A percentile compares a stretch with the other conserved stretches of the same genome.
phyloP scores from a whole-genome alignment of 257 asterid genomes.

The Euphrasia confusa region DNA sequence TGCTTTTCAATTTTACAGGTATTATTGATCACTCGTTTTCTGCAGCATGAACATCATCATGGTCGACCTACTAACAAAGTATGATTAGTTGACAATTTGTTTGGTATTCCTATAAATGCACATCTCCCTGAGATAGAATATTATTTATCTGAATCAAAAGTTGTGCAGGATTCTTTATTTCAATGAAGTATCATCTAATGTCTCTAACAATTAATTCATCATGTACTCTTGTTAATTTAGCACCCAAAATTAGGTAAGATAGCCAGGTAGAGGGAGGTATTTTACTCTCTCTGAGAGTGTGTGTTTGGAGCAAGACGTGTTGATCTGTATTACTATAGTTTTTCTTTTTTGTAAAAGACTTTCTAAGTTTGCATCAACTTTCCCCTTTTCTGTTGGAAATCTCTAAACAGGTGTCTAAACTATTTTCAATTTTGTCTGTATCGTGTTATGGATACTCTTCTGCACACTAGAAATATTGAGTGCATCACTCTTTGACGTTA shows the following conservation, averaged over 20 bases:
- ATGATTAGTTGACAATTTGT: conserved; percentile 24
- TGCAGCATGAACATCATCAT: conserved; percentile 98
- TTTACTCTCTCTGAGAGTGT: neutral
- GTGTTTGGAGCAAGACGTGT: too few species aligned
- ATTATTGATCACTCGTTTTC: conserved; percentile 77
- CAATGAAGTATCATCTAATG: conserved; percentile 10
- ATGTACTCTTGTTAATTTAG: conserved; percentile 5
- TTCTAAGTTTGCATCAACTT: conserved; percentile 7
- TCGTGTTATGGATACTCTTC: conserved; percentile 18
- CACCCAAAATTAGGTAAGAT: neutral
- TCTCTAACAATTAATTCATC: conserved; percentile 1
- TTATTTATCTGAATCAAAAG: conserved; percentile 10
- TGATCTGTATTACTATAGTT: neutral
- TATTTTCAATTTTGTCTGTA: conserved; percentile 1
- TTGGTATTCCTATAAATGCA: conserved; percentile 7
- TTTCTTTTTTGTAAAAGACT: conserved; percentile 18
- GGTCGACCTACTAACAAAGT: conserved; percentile 82
- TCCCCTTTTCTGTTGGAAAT: conserved; percentile 11
- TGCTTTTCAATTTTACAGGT: conserved; percentile 46
- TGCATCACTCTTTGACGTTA: neutral
- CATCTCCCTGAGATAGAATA: conserved; percentile 16
- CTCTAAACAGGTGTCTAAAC: neutral
- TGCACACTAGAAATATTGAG: neutral
- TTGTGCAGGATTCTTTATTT: neutral
- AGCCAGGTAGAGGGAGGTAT: neutral